Evolutionary conservation across 371 early-diverging fungal genomes (phyloP).

Genomic region (Mortierella sp.): DNA sequence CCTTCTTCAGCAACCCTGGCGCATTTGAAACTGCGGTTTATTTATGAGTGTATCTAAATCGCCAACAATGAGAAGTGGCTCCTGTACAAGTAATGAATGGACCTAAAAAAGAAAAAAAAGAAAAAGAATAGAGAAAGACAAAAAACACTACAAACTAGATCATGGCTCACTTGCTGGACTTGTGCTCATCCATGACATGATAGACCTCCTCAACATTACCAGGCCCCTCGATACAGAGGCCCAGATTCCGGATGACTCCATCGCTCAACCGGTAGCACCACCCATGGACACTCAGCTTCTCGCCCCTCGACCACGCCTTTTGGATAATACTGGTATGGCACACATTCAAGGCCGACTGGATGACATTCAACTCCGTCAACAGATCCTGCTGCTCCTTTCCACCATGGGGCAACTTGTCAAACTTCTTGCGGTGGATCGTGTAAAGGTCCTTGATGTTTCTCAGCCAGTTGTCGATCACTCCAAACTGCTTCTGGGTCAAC

Average conservation of each 20-base stretch:
- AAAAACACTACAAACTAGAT: background rate
- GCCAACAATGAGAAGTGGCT: too few relatives aligned
- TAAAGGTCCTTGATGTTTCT: slow-evolving; percentile 84
- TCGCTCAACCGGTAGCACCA: slow-evolving; percentile 79
- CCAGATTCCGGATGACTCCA: slow-evolving; percentile 49
- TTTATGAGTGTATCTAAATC: too few relatives aligned
- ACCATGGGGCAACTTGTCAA: slow-evolving; percentile 60
- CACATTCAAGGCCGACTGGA: slow-evolving; percentile 80
- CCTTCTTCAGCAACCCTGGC: too few relatives aligned
- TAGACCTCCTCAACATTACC: slow-evolving; percentile 56
- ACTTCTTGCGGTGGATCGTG: slow-evolving; percentile 66
- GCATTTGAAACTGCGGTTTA: too few relatives aligned
- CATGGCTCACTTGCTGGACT: background rate
- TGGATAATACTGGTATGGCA: slow-evolving; percentile 83
- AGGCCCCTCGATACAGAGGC: slow-evolving; percentile 51
- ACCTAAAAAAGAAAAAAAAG: background rate
- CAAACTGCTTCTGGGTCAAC: slow-evolving; percentile 70
- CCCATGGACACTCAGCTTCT: slow-evolving; percentile 85
- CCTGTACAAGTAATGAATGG: background rate
- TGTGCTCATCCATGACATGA: slow-evolving; percentile 42
- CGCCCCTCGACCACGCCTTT: slow-evolving; percentile 88
- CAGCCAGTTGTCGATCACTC: slow-evolving; percentile 91
- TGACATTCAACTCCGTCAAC: slow-evolving; percentile 83
- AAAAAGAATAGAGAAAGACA: background rate
- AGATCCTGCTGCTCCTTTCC: slow-evolving; percentile 62